Base-by-base conservation (phyloP, 768 basidiomycete species). In the Astraeus odoratus region DNA sequence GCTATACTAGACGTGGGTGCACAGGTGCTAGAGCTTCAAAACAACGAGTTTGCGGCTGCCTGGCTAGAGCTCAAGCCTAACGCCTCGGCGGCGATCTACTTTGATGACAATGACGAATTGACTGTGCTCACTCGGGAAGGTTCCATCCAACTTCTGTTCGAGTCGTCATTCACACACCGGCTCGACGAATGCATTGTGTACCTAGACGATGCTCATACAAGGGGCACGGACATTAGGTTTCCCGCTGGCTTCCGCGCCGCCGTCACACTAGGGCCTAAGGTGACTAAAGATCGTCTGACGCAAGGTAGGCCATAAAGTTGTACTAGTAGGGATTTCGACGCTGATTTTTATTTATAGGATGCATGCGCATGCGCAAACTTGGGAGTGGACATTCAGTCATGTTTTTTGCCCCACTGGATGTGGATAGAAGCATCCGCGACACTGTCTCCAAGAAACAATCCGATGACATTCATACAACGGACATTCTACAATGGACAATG, bases 1-100 rank as follows among this genome's bases (percentile, higher is more conserved):
- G 71, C 76, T 15, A 56, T 77, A 22, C 56, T 77, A 4, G 76
- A 78, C 46, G 73, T 77, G 19, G 76, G 76, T 3, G 76, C 76
- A 1, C 76, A 77, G 49, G 70, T 78, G 54, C 58, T 77, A 12
- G 73, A 77, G 30, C 50, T 73, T 36, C 58, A 59, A 22, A 78
- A 74, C 47, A 34, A 50, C 1, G 60, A 70, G 18, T 42, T 78
- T 4, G 70, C 63, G 7, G 24, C 22, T 8, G 20, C 19, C 12
- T 55, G 47, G 54, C 37, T 56, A 4, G 22, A 29, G 3, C 55
- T 60, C 8, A 42, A 38, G 4, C 45, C 50, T 5, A 48, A 63
- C 20, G 49, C 67, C 1, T 50, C 58, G 33, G 76, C 72, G 0
- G 69, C 68, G 0, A 58, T 77, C 4, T 77, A 64, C 46, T 63